Percentiles rank a stretch among this genome's conserved stretches.
phyloP scores from a whole-genome alignment of 352 stramenopile species.

The Blastocystis sp. region DNA sequence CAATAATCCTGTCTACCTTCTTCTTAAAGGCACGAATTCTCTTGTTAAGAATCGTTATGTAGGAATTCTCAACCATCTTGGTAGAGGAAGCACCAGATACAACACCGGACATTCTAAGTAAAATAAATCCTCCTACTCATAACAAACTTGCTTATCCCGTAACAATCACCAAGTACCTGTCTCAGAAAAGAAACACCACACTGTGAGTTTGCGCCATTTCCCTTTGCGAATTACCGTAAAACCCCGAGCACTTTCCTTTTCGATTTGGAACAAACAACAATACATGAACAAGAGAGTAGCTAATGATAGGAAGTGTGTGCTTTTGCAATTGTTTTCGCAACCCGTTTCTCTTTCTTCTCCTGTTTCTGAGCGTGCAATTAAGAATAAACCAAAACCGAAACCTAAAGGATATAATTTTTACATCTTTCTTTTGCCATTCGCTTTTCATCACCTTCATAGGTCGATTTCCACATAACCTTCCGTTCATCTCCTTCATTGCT shows the following conservation, averaged over 20 bases:
- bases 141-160: background rate
- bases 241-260: background rate
- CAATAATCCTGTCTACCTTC: constrained; percentile 44
- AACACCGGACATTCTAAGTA: background rate
- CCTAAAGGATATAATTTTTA: constrained; percentile 37
- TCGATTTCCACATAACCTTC: constrained; percentile 61
- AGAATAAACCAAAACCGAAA: background rate
- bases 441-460: constrained; percentile 63
- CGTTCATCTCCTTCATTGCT: constrained; percentile 66
- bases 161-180: background rate
- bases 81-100: background rate
- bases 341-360: constrained; percentile 45
- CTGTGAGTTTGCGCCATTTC: background rate
- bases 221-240: background rate
- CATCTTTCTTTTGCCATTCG: constrained; percentile 65
- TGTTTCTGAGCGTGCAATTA: constrained; percentile 29
- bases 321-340: constrained; percentile 30
- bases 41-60: constrained; percentile 19
- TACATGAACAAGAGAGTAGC: no score
- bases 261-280: constrained; percentile 30
- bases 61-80: background rate
- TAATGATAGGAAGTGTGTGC: background rate
- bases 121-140: background rate
- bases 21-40: constrained; percentile 57
- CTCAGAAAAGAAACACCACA: background rate